Conservation (phyloP, 495 filamentous ascomycete genomes). For the Haplographium delicatum region DNA sequence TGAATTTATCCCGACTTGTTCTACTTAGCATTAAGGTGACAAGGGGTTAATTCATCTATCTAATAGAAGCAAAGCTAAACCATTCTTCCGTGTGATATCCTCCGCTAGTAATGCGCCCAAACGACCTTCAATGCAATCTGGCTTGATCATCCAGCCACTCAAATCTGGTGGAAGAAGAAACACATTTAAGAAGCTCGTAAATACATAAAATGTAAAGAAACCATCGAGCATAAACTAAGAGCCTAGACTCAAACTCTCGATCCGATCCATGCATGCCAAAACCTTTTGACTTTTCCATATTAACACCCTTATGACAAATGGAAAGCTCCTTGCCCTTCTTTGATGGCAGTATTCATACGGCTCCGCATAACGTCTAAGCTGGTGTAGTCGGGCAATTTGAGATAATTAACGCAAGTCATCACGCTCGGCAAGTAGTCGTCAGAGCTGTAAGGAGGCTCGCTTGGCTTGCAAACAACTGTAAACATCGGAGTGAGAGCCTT, state of each 20-base stretch:
- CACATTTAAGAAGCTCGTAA: constrained; percentile 7
- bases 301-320: constrained; percentile 67
- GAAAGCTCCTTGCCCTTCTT: constrained; percentile 98
- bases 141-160: constrained; percentile 18
- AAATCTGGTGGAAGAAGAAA: constrained; percentile 9
- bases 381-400: constrained; percentile 96
- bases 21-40: too few species aligned
- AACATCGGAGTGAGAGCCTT: constrained; percentile 96
- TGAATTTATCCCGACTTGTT: too few species aligned
- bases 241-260: constrained; percentile 4
- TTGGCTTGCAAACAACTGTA: constrained; percentile 97
- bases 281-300: constrained; percentile 1
- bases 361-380: constrained; percentile 67
- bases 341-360: constrained; percentile 78
- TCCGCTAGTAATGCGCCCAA: constrained; percentile 24
- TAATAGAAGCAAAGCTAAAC: constrained; percentile 1
- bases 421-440: constrained; percentile 98
- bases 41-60: constrained; percentile 3
- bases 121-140: constrained; percentile 31
- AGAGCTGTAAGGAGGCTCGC: constrained; percentile 87
- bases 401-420: constrained; percentile 99
- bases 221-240: constrained; percentile 16
- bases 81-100: constrained; percentile 12
- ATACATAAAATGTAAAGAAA: constrained; percentile 24
- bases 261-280: constrained; percentile 10